Evolutionary conservation across 345 rosid genomes (phyloP).

Genomic region (Boechera stricta): DNA sequence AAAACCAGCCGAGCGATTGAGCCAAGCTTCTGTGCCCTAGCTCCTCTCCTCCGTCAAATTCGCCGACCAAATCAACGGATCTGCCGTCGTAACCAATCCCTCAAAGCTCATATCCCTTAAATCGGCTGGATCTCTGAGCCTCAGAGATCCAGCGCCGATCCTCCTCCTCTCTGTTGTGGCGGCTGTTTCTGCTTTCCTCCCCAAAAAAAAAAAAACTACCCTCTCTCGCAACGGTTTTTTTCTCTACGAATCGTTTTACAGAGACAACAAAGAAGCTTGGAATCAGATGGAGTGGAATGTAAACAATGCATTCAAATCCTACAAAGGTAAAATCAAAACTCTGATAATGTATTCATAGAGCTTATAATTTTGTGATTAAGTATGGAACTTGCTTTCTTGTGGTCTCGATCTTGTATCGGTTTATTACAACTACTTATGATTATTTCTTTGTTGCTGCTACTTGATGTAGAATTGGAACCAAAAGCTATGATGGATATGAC

Average conservation of each 20-base stretch:
- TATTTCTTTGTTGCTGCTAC: constrained; percentile 33
- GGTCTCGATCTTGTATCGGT: not conserved
- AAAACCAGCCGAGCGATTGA: constrained; percentile 53
- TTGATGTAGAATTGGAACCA: constrained; percentile 70
- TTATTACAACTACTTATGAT: constrained; percentile 1
- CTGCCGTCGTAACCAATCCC: constrained; percentile 22
- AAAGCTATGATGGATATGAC: constrained; percentile 77
- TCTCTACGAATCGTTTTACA: constrained; percentile 18
- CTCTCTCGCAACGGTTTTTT: constrained; percentile 37
- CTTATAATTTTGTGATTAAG: constrained; percentile 11
- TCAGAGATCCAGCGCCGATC: constrained; percentile 58
- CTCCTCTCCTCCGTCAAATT: constrained; percentile 28
- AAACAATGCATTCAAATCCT: constrained; percentile 73
- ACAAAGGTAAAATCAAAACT: constrained; percentile 62
- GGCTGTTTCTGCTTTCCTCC: constrained; percentile 50
- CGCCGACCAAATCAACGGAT: constrained; percentile 33
- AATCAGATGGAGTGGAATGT: constrained; percentile 83
- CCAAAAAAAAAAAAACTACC: not conserved
- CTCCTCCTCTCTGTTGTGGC: not conserved
- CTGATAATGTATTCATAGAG: constrained; percentile 1
- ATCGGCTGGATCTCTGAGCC: constrained; percentile 77
- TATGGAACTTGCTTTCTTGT: constrained; percentile 11
- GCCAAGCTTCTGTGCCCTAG: constrained; percentile 34
- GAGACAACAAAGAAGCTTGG: constrained; percentile 48
- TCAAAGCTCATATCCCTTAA: constrained; percentile 38